phyloP scores from a whole-genome alignment of 1,284 basidiomycete species.

The Tylopilus orsonianus region DNA sequence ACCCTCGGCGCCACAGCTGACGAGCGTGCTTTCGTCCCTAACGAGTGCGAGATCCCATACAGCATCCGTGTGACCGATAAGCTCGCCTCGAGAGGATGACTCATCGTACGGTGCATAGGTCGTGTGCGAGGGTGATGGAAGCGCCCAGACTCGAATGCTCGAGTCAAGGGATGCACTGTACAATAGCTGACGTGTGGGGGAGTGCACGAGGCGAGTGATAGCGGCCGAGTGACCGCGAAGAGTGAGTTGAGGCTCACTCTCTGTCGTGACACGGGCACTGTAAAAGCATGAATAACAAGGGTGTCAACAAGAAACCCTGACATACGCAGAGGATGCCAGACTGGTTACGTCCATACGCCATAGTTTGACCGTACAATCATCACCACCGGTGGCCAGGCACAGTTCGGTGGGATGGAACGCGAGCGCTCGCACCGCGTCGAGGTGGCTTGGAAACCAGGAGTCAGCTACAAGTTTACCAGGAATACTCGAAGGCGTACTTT shows the following conservation, averaged over 20 bases:
- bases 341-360: constrained; percentile 83
- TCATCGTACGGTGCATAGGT: constrained; percentile 90
- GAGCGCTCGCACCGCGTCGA: constrained; percentile 89
- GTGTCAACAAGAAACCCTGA: constrained; percentile 23
- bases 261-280: constrained; percentile 66
- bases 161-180: constrained; percentile 94
- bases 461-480: constrained; percentile 10
- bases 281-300: constrained; percentile 18
- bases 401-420: constrained; percentile 85
- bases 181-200: constrained; percentile 71
- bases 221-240: constrained; percentile 90
- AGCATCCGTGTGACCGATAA: constrained; percentile 91
- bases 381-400: constrained; percentile 86
- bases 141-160: constrained; percentile 87
- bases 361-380: constrained; percentile 95
- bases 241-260: constrained; percentile 89
- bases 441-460: constrained; percentile 59
- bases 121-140: constrained; percentile 71
- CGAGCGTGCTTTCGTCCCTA: constrained; percentile 75
- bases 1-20: constrained; percentile 90
- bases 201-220: constrained; percentile 89
- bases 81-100: constrained; percentile 70
- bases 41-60: constrained; percentile 91
- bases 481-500: constrained; percentile 60
- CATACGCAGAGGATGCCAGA: constrained; percentile 71